Evolutionary conservation across 208 protist genomes (phyloP).

Genomic region (Trypanosoma cruzi): DNA sequence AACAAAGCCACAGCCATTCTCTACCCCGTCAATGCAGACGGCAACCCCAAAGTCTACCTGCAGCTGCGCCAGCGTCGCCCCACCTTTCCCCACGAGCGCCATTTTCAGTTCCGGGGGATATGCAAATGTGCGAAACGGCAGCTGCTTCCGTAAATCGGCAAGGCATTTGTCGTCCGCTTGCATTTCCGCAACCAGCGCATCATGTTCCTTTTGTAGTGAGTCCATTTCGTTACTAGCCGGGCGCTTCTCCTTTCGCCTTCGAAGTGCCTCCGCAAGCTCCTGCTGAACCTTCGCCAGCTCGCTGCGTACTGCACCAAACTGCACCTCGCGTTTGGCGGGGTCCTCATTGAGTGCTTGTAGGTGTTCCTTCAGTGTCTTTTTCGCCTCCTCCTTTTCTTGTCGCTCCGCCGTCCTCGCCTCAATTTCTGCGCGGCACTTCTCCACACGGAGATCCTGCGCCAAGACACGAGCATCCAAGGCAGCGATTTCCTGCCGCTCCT

Average conservation of each 20-base stretch:
- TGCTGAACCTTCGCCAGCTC: no score
- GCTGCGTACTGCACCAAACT: no score
- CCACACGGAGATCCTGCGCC: slow-evolving; percentile 1
- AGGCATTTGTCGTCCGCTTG: slow-evolving; percentile 24
- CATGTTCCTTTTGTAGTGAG: slow-evolving; percentile 24
- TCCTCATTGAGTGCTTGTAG: no score
- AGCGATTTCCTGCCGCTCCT: background rate
- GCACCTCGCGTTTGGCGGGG: no score
- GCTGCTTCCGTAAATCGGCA: slow-evolving; percentile 20
- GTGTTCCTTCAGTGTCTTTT: no score
- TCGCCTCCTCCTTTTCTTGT: background rate
- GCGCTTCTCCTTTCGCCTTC: no score
- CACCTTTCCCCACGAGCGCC: slow-evolving; percentile 40
- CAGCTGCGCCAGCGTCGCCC: slow-evolving; percentile 58
- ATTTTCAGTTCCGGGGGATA: slow-evolving; percentile 31
- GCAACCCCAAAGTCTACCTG: slow-evolving; percentile 62
- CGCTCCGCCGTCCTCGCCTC: background rate
- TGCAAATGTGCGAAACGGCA: slow-evolving; percentile 34
- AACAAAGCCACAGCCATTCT: slow-evolving; percentile 32
- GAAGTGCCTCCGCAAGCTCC: no score
- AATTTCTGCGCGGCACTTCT: background rate
- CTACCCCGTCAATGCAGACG: slow-evolving; percentile 44
- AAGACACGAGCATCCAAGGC: slow-evolving; percentile 10
- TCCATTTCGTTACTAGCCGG: slow-evolving; percentile 14
- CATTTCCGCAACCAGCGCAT: slow-evolving; percentile 6